Percentiles rank a stretch among this genome's conserved stretches.
Conservation (phyloP, 2,329 filamentous ascomycete species). For the Trichoderma sp. region DNA sequence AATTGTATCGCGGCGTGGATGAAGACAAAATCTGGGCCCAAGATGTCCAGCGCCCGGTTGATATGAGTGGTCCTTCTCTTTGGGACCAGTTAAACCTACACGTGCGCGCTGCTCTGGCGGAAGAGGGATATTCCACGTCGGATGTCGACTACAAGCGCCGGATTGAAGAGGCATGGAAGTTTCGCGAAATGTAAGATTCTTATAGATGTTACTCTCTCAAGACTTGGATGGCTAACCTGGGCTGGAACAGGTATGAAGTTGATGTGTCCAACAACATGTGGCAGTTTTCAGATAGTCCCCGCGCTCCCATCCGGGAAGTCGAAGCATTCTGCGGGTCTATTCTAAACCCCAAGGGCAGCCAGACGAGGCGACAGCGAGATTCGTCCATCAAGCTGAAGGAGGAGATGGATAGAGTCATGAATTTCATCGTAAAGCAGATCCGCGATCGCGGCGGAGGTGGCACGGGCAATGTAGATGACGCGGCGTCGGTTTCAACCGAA, state of each 20-base stretch:
- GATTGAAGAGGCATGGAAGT: constrained; percentile 39
- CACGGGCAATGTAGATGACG: constrained; percentile 7
- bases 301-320: constrained; percentile 44
- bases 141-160: constrained; percentile 35
- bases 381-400: constrained; percentile 50
- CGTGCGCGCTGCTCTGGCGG: constrained; percentile 24
- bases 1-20: constrained; percentile 69
- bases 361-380: constrained; percentile 51
- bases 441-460: constrained; percentile 18
- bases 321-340: constrained; percentile 57
- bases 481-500: neutral
- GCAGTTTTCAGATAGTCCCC: constrained; percentile 45
- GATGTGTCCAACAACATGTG: constrained; percentile 40
- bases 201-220: neutral
- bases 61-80: constrained; percentile 34
- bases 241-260: constrained; percentile 44
- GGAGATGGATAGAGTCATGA: constrained; percentile 46
- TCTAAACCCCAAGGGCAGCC: constrained; percentile 48
- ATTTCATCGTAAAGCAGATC: constrained; percentile 39
- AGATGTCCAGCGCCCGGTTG: constrained; percentile 39
- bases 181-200: constrained; percentile 44
- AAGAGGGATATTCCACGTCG: constrained; percentile 7
- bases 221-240: constrained; percentile 20
- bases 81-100: constrained; percentile 42
- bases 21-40: constrained; percentile 63